phyloP scores from a whole-genome alignment of 495 filamentous ascomycete genomes.

The Saxophila tyrrhenica region DNA sequence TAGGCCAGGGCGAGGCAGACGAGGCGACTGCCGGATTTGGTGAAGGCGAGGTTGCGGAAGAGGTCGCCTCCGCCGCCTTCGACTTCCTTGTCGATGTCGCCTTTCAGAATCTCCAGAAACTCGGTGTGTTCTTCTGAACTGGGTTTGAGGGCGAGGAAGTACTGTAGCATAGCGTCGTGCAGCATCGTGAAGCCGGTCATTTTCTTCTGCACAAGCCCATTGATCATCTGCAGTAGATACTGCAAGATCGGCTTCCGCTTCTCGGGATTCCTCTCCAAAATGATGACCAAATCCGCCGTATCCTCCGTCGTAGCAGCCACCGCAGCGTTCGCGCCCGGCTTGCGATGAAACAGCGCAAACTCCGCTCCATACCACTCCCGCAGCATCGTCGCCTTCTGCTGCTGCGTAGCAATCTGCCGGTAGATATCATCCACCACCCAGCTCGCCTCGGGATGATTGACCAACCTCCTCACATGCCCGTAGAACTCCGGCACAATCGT shows the following conservation, averaged over 20 bases:
- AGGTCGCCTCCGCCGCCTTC: slow-evolving; percentile 63
- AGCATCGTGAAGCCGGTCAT: slow-evolving; percentile 90
- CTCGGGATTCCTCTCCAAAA: slow-evolving; percentile 64
- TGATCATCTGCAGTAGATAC: slow-evolving; percentile 71
- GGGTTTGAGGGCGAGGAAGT: slow-evolving; percentile 66
- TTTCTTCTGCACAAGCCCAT: slow-evolving; percentile 87
- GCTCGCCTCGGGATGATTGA: slow-evolving; percentile 88
- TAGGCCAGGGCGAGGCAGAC: slow-evolving; percentile 72
- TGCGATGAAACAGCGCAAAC: slow-evolving; percentile 59
- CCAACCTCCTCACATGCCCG: slow-evolving; percentile 78
- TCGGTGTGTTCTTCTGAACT: slow-evolving; percentile 71
- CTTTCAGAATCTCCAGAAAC: slow-evolving; percentile 81
- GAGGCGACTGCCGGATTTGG: slow-evolving; percentile 70
- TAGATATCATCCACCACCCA: slow-evolving; percentile 98
- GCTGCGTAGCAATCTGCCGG: slow-evolving; percentile 65
- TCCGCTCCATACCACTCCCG: slow-evolving; percentile 96
- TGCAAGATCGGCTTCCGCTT: slow-evolving; percentile 80
- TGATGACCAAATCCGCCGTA: slow-evolving; percentile 53
- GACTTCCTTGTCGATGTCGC: slow-evolving; percentile 41
- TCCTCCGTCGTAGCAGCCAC: slow-evolving; percentile 35
- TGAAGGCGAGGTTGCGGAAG: slow-evolving; percentile 91
- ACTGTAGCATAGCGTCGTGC: slow-evolving; percentile 96
- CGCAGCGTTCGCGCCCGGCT: background rate
- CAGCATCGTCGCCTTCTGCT: slow-evolving; percentile 72
- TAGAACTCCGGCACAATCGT: slow-evolving; percentile 89